Percentiles rank a stretch among this genome's conserved stretches.
Conservation (phyloP, 2,329 filamentous ascomycete genomes). For the Ophidiomyces ophidiicola region DNA sequence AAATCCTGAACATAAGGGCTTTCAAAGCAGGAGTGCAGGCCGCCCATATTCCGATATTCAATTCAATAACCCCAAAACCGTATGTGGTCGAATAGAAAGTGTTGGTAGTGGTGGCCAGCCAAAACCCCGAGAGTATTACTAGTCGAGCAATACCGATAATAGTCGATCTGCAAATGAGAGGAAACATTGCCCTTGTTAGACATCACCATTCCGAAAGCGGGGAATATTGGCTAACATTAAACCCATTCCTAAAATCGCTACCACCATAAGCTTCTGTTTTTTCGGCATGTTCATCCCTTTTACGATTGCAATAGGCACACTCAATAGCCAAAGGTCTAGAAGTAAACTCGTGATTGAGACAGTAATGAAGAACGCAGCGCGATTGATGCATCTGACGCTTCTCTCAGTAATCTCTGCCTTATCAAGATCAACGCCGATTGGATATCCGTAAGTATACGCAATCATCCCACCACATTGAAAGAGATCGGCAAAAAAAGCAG, state of each 20-base stretch:
- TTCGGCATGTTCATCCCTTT: conserved; percentile 13
- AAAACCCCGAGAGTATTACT: conserved; percentile 1
- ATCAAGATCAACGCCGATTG: neutral
- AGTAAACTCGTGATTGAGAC: conserved; percentile 31
- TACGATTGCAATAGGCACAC: conserved; percentile 12
- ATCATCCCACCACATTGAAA: conserved; percentile 34
- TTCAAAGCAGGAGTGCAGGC: conserved; percentile 12
- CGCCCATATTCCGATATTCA: conserved; percentile 12
- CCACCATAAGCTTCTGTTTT: conserved; percentile 12
- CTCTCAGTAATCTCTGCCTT: too few relatives aligned
- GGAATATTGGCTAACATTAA: conserved; percentile 5
- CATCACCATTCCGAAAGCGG: too few relatives aligned
- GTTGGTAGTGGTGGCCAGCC: neutral
- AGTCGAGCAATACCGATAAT: conserved; percentile 4
- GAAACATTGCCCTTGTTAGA: neutral
- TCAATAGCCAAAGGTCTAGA: conserved; percentile 30
- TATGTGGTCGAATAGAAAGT: conserved; percentile 3
- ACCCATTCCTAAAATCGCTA: conserved; percentile 11
- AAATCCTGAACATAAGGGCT: conserved; percentile 10
- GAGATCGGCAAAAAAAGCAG: conserved; percentile 29
- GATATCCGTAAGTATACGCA: conserved; percentile 24
- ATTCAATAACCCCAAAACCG: conserved; percentile 10
- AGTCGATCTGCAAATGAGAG: neutral
- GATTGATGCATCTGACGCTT: conserved; percentile 24
- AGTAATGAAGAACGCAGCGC: conserved; percentile 24